A percentile compares a stretch with the other conserved stretches of the same genome.
These are phyloP conservation scores for Tolypocladium ophioglossoides DNA, from an alignment of 2,329 filamentous ascomycete species.

Conservation along the genomic window DNA sequence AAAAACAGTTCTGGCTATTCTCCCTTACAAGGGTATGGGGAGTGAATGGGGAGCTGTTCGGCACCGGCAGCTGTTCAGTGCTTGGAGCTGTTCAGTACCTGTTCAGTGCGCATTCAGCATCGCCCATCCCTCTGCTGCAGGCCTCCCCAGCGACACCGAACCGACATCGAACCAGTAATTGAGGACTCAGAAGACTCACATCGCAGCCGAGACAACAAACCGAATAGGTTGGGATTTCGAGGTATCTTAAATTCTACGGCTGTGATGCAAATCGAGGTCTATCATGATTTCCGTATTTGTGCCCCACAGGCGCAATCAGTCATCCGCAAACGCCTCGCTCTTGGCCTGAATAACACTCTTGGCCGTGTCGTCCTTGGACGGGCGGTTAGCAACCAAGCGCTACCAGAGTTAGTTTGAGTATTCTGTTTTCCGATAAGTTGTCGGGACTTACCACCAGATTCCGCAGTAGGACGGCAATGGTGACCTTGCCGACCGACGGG, in stretches of 20 bases:
- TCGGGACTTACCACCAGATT: constrained; percentile 66
- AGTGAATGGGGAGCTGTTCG: neutral
- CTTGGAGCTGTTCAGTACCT: neutral
- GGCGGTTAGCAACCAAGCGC: constrained; percentile 42
- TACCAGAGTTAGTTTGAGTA: constrained; percentile 17
- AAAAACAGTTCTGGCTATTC: neutral
- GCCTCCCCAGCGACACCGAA: no score
- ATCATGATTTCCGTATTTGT: neutral
- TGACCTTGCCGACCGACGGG: constrained; percentile 94
- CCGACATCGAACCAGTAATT: neutral
- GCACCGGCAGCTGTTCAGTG: neutral
- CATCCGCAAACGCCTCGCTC: constrained; percentile 30
- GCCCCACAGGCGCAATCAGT: constrained; percentile 11
- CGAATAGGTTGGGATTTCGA: neutral
- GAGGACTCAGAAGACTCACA: neutral
- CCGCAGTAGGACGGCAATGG: constrained; percentile 79
- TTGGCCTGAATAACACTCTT: constrained; percentile 25
- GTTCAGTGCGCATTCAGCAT: neutral
- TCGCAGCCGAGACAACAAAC: neutral
- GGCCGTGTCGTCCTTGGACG: constrained; percentile 25
- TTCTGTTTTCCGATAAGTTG: neutral
- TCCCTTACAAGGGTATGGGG: neutral
- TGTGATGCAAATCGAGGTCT: neutral
- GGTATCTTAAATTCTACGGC: neutral
- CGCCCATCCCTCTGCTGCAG: neutral